Base-by-base conservation (phyloP, 345 rosid species). In the Citrus hindsii region DNA sequence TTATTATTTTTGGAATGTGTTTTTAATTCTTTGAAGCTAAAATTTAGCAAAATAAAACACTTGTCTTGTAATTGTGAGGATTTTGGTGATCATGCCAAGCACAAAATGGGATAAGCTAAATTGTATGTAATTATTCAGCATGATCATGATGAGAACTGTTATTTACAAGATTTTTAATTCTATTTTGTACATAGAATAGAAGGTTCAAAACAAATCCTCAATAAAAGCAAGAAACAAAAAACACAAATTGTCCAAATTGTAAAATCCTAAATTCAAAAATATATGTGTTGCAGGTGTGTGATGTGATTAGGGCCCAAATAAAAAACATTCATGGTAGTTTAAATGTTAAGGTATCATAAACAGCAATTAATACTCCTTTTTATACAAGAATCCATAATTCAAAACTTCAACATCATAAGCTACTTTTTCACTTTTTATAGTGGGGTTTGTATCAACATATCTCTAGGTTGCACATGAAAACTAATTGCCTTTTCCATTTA, bases 241-340 rank as follows among this genome's bases (percentile, higher is more conserved):
- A 14, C 5, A 63, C 40, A 24, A 24, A 40, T 0, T 24, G 25
- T 21, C 32, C 55, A 24, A 40, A 4, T 38, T 13, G 27, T 62
- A 4, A 37, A 67, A 67, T 9, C 27, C 40, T 3, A 60, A 60
- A n/a, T 25, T 60, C 64, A n/a, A 48, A 53, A 53, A 18, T 18
- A 53, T 14, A 18, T 16, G 22, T 18, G 22, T 18, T 18, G 56
- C 32, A 13, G 40, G 13, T 6, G 48, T 38, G 71, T 68, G 71
- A 66, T 53, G 38, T n/a, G 6, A 69, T 18, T 46, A 21, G 38
- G 40, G 61, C 10, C 28, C 1, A 35, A 35, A 58, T 28, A 30
- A 60, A 6, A n/a, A 59, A 37, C 32, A 35, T 63, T 75, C 22
- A 75, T 28, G 70, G 42, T 63, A 12, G 70, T 75, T 63, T 75